These are phyloP conservation scores for Aspergillus nidulans DNA, from an alignment of 495 filamentous ascomycete species.

Conservation along the genomic window DNA sequence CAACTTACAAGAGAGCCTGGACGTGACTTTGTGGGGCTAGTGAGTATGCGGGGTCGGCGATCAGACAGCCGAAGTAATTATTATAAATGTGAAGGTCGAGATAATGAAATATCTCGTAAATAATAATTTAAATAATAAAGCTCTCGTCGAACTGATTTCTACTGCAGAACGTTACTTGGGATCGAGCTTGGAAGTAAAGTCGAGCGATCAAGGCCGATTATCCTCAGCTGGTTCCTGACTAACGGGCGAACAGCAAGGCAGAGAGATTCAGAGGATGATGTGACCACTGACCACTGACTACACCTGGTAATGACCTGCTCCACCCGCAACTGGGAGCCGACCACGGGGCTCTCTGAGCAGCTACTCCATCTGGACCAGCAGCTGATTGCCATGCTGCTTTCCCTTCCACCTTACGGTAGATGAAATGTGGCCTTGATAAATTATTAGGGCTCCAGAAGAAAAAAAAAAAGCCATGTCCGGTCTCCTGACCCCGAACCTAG, in stretches of 20 bases:
- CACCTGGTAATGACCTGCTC: no score
- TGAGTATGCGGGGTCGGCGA: constrained; percentile 1
- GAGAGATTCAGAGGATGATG: constrained; percentile 8
- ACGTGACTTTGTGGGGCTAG: not conserved
- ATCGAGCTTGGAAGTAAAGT: not conserved
- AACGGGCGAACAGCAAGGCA: constrained; percentile 16
- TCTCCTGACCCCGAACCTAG: not conserved
- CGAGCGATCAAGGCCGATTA: not conserved
- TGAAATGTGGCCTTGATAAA: not conserved
- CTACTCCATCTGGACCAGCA: not conserved
- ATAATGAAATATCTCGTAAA: not conserved
- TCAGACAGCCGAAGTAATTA: constrained; percentile 9
- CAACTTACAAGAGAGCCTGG: not conserved
- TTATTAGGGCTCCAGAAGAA: not conserved
- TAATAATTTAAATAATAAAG: no score
- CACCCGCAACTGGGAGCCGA: constrained; percentile 22
- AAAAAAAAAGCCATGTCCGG: not conserved
- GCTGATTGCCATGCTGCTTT: not conserved
- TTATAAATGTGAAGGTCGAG: not conserved
- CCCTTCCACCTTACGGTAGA: not conserved
- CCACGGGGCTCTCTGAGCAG: not conserved
- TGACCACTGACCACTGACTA: no score
- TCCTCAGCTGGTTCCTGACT: constrained; percentile 20
- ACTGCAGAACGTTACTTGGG: not conserved
- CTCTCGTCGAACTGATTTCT: not conserved